Base-by-base conservation (phyloP, 768 basidiomycete genomes). In the Crassisporium funariophilum region DNA sequence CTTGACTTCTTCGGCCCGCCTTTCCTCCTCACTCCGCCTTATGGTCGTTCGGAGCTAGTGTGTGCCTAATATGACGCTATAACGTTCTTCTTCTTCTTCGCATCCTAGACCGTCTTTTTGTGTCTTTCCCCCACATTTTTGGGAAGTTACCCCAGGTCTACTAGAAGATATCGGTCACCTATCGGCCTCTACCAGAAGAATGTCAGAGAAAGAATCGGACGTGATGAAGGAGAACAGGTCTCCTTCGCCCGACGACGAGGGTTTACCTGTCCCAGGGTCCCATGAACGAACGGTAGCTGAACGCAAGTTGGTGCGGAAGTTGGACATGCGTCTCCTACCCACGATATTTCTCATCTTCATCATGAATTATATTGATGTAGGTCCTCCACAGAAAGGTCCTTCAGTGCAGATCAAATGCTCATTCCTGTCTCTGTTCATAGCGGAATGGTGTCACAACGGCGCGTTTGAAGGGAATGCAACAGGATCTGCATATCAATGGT, bases 351-450 rank as follows among this genome's bases (percentile, higher is more conserved):
- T 83, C 42, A 81, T 85, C 24, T 83, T 67, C 53, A 74, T 86
- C 49, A 77, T 84, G 79, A 86, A 85, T 53, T 83, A 82, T 53
- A 83, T 86, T 49, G 83, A 84, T 60, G 83, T 84, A 49, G 50
- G 70, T 59, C 27, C 9, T 10, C 21, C 38, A 22, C 34, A 16
- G 4, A 1, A 8, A 13, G 5, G 33, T 40, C 40, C 16, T 10
- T 46, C 21, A n/a, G 10, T 36, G n/a, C 35, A 24, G 21, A 27
- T n/a, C 16, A 4, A 15, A 35, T n/a, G 42, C 27, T 42, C 7
- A 13, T 15, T 35, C 1, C 35, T 20, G 10, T 25, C 44, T 12
- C 36, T 16, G 10, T 48, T 12, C n/a, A 27, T 23, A 80, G 78
- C 68, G 78, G n/a, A 72, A 67, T 42, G 78, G 74, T 1, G 60